These are phyloP conservation scores for Nematodospora valgi DNA, from an alignment of 805 yeast species.

Conservation along the genomic window DNA sequence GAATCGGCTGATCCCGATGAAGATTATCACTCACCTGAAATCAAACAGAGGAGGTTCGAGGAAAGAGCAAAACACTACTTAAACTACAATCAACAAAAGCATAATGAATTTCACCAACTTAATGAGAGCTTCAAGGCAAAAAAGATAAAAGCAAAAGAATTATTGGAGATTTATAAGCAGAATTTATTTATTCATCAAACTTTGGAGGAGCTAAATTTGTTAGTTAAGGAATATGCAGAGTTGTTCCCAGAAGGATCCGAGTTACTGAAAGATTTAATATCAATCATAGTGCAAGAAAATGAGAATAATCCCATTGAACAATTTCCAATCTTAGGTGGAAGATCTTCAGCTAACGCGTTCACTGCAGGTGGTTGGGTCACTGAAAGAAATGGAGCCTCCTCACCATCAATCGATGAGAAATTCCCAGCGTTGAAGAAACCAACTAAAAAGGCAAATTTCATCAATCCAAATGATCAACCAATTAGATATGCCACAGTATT, in stretches of 20 bases:
- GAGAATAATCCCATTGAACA: constrained; percentile 22
- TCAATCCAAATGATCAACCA: constrained; percentile 19
- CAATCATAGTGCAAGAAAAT: constrained; percentile 17
- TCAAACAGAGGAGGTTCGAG: constrained; percentile 62
- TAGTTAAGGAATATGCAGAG: constrained; percentile 61
- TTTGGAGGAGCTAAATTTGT: constrained; percentile 49
- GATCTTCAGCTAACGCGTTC: constrained; percentile 11
- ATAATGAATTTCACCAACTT: constrained; percentile 46
- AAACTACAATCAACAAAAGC: constrained; percentile 45
- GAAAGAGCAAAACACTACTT: constrained; percentile 84
- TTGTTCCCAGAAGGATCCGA: constrained; percentile 47
- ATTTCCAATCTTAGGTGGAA: constrained; percentile 50
- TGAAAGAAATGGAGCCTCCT: constrained; percentile 2
- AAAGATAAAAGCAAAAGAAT: constrained; percentile 44
- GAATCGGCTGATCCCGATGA: constrained; percentile 15
- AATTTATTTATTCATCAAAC: constrained; percentile 42
- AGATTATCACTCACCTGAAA: constrained; percentile 32
- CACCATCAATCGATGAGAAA: constrained; percentile 17
- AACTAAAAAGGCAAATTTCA: constrained; percentile 12
- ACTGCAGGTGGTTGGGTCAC: constrained; percentile 11
- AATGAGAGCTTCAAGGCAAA: constrained; percentile 48
- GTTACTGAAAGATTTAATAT: constrained; percentile 35
- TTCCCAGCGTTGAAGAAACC: constrained; percentile 37
- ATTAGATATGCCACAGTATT: constrained; percentile 34
- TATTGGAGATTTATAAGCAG: constrained; percentile 43